These are phyloP conservation scores for Mucor plumbeus DNA, from an alignment of 371 early-diverging fungal genomes.

Conservation along the genomic window DNA sequence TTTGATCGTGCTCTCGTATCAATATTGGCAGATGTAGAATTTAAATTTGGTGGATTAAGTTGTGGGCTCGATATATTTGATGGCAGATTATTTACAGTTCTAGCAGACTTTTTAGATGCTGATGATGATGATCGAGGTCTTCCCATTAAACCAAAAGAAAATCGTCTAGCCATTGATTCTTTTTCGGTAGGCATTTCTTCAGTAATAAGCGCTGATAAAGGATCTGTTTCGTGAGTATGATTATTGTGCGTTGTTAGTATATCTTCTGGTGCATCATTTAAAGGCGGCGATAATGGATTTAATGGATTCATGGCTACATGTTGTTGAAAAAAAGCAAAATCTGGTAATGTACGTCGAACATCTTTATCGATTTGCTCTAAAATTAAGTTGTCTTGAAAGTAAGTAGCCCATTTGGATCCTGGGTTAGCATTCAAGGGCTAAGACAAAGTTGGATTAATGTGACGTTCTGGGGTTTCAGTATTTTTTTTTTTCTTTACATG, in stretches of 20 bases:
- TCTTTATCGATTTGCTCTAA: constrained; percentile 88
- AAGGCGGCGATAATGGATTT: constrained; percentile 56
- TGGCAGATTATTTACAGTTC: constrained; percentile 12
- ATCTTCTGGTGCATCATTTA: not conserved
- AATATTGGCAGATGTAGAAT: constrained; percentile 1
- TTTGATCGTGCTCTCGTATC: constrained; percentile 40
- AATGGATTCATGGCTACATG: constrained; percentile 59
- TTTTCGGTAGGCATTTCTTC: constrained; percentile 21
- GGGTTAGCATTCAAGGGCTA: constrained; percentile 52
- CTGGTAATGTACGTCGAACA: constrained; percentile 81
- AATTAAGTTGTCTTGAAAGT: constrained; percentile 63
- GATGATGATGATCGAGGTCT: constrained; percentile 51
- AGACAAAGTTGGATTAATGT: constrained; percentile 3
- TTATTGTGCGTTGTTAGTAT: not conserved
- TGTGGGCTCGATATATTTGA: not conserved
- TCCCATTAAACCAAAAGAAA: constrained; percentile 50
- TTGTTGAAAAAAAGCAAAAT: constrained; percentile 81
- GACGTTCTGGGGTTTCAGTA: not conserved
- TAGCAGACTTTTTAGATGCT: constrained; percentile 46
- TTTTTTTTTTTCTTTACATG: constrained; percentile 37
- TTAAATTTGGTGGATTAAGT: not conserved
- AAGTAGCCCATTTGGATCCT: constrained; percentile 58
- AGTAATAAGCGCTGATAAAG: constrained; percentile 6
- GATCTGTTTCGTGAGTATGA: constrained; percentile 13
- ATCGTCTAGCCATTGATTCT: constrained; percentile 32